These are phyloP conservation scores for Endocalyx cinctus DNA, from an alignment of 2,329 filamentous ascomycete genomes.

Conservation along the genomic window DNA sequence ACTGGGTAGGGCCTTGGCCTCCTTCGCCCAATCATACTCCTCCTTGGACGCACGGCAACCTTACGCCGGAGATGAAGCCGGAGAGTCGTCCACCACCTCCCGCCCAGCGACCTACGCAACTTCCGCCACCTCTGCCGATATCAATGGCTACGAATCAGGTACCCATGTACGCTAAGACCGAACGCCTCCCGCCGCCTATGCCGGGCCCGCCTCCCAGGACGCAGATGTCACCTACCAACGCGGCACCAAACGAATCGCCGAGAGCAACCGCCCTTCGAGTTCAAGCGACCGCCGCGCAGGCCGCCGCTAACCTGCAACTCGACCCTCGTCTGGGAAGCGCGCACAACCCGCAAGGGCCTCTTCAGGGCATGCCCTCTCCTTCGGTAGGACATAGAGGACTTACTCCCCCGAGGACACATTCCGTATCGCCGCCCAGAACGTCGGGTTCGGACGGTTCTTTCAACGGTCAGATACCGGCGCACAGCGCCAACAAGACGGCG, in stretches of 20 bases:
- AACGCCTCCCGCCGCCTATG: slow-evolving; percentile 12
- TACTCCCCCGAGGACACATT: slow-evolving; percentile 43
- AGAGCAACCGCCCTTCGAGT: slow-evolving; percentile 41
- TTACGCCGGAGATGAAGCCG: slow-evolving; percentile 23
- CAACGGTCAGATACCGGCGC: slow-evolving; percentile 8
- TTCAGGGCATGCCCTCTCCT: slow-evolving; percentile 34
- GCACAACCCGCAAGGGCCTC: slow-evolving; percentile 37
- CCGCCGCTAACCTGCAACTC: slow-evolving; percentile 36
- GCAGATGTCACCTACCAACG: slow-evolving; percentile 5
- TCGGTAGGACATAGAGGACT: slow-evolving; percentile 22
- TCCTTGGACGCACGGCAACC: slow-evolving; percentile 25
- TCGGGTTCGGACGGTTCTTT: slow-evolving; percentile 30
- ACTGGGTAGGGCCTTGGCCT: slow-evolving; percentile 28
- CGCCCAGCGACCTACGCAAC: slow-evolving; percentile 14
- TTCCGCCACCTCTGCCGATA: slow-evolving; percentile 12
- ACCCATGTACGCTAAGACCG: slow-evolving; percentile 17
- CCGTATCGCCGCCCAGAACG: slow-evolving; percentile 44
- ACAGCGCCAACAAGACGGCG: slow-evolving; percentile 32
- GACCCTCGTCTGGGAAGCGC: slow-evolving; percentile 27
- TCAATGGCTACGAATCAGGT: slow-evolving; percentile 13
- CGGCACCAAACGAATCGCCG: slow-evolving; percentile 31
- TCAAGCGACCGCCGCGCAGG: slow-evolving; percentile 34
- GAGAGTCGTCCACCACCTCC: slow-evolving; percentile 14
- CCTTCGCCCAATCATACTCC: slow-evolving; percentile 38
- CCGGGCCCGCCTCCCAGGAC: slow-evolving; percentile 21